These are phyloP conservation scores for Capsaspora owczarzaki DNA, from an alignment of 78 protist genomes.

Conservation along the genomic window DNA sequence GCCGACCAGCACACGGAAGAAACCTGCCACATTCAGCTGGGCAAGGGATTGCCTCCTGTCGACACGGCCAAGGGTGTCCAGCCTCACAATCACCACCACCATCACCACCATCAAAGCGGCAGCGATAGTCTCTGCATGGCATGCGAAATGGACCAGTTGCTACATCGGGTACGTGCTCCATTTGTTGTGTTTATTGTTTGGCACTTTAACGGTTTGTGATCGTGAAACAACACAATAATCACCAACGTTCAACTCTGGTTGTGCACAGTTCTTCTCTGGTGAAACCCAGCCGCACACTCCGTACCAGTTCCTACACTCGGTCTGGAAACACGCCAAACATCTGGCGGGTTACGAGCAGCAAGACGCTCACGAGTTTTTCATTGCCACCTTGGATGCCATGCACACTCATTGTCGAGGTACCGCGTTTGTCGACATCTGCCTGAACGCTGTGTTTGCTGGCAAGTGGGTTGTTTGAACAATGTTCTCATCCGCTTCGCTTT, in stretches of 20 bases:
- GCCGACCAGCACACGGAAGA: constrained; percentile 42
- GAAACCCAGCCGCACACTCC: constrained; percentile 41
- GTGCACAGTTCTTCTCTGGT: constrained; percentile 43
- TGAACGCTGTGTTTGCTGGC: not conserved
- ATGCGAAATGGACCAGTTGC: constrained; percentile 54
- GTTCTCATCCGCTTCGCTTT: not conserved
- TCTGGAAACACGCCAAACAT: constrained; percentile 43
- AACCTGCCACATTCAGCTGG: no score
- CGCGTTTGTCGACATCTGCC: not conserved
- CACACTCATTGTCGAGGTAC: constrained; percentile 48
- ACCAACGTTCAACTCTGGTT: no score
- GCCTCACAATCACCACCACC: no score
- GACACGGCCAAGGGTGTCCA: no score
- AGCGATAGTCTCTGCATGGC: constrained; percentile 41
- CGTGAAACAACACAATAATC: no score
- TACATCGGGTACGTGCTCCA: not conserved
- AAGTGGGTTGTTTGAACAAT: not conserved
- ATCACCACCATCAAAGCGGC: no score
- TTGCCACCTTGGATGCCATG: constrained; percentile 49
- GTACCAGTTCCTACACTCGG: constrained; percentile 41
- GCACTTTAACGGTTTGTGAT: not conserved
- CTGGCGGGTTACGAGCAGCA: constrained; percentile 75
- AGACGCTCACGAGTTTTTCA: constrained; percentile 78
- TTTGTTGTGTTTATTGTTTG: not conserved
- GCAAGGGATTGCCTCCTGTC: no score